Evolutionary conservation across 1,284 basidiomycete species (phyloP).

Genomic region (Cutaneotrichosporon sp.): DNA sequence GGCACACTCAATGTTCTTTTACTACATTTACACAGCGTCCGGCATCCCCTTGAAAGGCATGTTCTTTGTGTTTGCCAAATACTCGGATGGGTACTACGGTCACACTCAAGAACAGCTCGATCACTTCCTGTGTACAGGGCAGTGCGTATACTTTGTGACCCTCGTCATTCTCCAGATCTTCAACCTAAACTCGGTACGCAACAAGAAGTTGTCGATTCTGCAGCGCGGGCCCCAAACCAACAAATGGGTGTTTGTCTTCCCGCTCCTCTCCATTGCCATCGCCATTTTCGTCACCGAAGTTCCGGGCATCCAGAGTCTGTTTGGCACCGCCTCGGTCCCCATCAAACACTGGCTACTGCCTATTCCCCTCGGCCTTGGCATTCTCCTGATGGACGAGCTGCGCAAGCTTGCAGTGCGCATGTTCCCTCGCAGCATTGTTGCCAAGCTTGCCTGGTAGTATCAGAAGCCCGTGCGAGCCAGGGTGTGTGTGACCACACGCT

Average conservation of each 20-base stretch:
- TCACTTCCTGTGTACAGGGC: slow-evolving; percentile 51
- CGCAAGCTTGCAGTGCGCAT: slow-evolving; percentile 47
- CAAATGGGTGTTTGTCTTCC: slow-evolving; percentile 53
- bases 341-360: slow-evolving; percentile 55
- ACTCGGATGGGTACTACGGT: slow-evolving; percentile 26
- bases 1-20: slow-evolving; percentile 52
- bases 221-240: slow-evolving; percentile 52
- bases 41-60: slow-evolving; percentile 56
- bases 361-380: slow-evolving; percentile 43
- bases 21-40: slow-evolving; percentile 52
- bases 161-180: slow-evolving; percentile 66
- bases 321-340: slow-evolving; percentile 54
- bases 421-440: slow-evolving; percentile 44
- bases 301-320: slow-evolving; percentile 57
- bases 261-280: slow-evolving; percentile 50
- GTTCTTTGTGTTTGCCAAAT: slow-evolving; percentile 54
- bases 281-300: slow-evolving; percentile 57
- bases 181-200: slow-evolving; percentile 54
- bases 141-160: slow-evolving; percentile 57
- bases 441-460: slow-evolving; percentile 48
- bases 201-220: slow-evolving; percentile 53
- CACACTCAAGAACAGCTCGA: slow-evolving; percentile 38
- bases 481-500: no score
- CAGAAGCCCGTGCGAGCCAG: no score
- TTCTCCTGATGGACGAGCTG: slow-evolving; percentile 47